Percentiles rank a stretch among this genome's conserved stretches.
These are phyloP conservation scores for Asterophora parasitica DNA, from an alignment of 768 basidiomycete genomes.

Conservation along the genomic window DNA sequence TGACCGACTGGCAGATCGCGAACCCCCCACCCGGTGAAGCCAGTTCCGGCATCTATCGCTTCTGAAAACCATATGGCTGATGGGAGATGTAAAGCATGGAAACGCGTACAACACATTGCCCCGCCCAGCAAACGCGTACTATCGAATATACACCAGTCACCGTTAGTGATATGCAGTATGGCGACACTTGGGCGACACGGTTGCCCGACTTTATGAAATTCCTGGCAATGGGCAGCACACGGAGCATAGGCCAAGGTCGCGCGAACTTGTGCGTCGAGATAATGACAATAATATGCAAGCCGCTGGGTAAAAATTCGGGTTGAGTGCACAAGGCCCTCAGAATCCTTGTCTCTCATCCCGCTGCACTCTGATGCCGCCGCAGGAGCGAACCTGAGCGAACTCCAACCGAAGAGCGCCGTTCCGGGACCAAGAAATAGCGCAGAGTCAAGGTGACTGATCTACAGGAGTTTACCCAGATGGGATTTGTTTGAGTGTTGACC, in stretches of 20 bases:
- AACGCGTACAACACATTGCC: not conserved
- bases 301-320: no score
- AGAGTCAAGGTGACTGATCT: no score
- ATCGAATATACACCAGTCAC: not conserved
- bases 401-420: no score
- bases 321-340: no score
- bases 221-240: not conserved
- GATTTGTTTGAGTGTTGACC: not conserved
- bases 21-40: not conserved
- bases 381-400: no score
- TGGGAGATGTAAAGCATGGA: not conserved
- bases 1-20: constrained; percentile 2
- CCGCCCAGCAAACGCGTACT: not conserved
- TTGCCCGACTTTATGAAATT: not conserved
- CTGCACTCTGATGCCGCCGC: no score
- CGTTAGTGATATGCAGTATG: not conserved
- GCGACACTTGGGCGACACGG: not conserved
- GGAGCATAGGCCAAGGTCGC: no score
- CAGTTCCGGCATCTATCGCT: not conserved
- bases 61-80: constrained; percentile 1
- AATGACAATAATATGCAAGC: no score
- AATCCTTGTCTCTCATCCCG: no score
- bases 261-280: no score
- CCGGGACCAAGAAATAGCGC: no score
- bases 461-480: not conserved